Conservation (phyloP, 345 rosid genomes). For the Clausena lansium region DNA sequence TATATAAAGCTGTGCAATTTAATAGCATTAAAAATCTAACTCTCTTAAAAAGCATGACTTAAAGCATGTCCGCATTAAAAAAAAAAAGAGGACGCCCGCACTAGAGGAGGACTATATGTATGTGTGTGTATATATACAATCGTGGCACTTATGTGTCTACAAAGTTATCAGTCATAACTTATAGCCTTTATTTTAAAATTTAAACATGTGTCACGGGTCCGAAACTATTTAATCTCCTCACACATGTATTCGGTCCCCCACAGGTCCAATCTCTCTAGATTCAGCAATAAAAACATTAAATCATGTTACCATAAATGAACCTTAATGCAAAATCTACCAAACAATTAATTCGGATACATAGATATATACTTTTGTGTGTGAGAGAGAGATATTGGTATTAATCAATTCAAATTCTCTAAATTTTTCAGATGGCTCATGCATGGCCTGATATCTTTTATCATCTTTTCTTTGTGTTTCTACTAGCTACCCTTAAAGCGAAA, state of each 20-base stretch:
- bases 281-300: not conserved
- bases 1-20: too few relatives aligned
- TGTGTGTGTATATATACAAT: too few relatives aligned
- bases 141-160: too few relatives aligned
- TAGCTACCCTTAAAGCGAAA: not conserved
- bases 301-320: not conserved
- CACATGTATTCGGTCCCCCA: not conserved
- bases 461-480: not conserved
- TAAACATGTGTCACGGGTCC: not conserved
- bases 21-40: too few relatives aligned
- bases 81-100: too few relatives aligned
- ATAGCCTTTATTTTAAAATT: too few relatives aligned
- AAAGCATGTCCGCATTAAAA: too few relatives aligned
- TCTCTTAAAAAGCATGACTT: too few relatives aligned
- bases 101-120: too few relatives aligned
- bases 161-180: not conserved
- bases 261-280: not conserved
- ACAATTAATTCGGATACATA: too few relatives aligned
- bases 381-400: too few relatives aligned
- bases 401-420: not conserved
- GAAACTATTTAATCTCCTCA: not conserved
- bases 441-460: slow-evolving; percentile 1
- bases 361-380: too few relatives aligned
- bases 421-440: not conserved
- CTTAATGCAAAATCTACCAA: not conserved